Evolutionary conservation across 441 rosid species (phyloP).

Genomic region (Syzygium syzygioides): DNA sequence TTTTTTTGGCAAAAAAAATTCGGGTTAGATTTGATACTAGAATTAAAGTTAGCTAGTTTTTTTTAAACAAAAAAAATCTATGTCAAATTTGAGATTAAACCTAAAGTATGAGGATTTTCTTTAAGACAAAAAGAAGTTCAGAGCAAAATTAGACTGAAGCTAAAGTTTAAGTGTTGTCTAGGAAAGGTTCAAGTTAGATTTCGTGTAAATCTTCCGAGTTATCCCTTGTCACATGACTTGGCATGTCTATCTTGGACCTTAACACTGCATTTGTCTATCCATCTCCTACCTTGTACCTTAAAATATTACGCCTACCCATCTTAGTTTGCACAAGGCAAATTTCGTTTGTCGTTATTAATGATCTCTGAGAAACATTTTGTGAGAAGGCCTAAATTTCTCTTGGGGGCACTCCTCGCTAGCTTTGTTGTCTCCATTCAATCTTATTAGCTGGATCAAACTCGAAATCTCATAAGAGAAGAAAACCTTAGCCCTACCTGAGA

Average conservation of each 20-base stretch:
- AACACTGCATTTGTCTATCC: neutral
- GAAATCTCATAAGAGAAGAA: neutral
- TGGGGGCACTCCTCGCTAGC: fast-evolving
- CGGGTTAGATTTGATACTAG: fast-evolving
- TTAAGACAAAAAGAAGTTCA: neutral
- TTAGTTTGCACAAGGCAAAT: neutral
- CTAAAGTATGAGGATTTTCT: fast-evolving
- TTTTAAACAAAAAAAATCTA: neutral
- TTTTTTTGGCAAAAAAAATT: neutral
- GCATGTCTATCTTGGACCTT: neutral
- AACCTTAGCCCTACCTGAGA: neutral
- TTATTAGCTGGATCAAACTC: neutral
- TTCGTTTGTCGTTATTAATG: neutral
- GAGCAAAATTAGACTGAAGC: neutral
- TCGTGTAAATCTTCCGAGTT: fast-evolving
- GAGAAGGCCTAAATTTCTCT: neutral
- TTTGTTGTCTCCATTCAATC: neutral
- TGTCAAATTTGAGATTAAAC: neutral
- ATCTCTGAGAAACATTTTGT: neutral
- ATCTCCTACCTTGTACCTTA: neutral
- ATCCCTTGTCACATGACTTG: neutral
- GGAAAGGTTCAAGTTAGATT: neutral
- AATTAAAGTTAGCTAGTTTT: neutral
- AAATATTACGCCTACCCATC: neutral
- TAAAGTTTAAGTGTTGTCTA: neutral